Base-by-base conservation (phyloP, 2,329 filamentous ascomycete species). In the Sphaerulina musiva region DNA sequence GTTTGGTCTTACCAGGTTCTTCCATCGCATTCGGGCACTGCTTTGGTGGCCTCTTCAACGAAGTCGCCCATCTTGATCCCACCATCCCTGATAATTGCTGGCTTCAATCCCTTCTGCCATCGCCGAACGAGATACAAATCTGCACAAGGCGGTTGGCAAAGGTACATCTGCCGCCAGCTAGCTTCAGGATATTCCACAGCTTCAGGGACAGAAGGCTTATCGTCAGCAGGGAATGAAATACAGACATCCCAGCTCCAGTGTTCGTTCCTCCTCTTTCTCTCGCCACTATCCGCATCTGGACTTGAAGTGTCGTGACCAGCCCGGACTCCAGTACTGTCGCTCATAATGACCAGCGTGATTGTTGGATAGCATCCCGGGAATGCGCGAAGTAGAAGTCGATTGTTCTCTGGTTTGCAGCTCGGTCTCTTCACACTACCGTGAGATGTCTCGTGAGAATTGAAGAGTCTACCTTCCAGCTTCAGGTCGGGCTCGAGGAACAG, bases 401-500 rank as follows among this genome's bases (percentile, higher is more conserved):
- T 71, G 52, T 70, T 70, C 46, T 65, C 61, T 5, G 69, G 69
- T 49, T 66, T 66, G 23, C 59, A 56, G 26, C 62, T 61, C 2
- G 64, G 64, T 17, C 59, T 59, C 26, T 59, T 59, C 23, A 53
- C 42, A 9, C 20, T 51, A 26, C 48, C 41, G 36, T 44, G 26
- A 31, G 41, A 44, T 32, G 50, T 46, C 20, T 44, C 47, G 44
- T 58, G 62, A 34, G 61, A 55, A 51, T 62, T 55, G 57, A 63
- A 62, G 6, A 60, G 43, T 38, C 62, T 56, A 39, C 58, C 56
- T 59, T 65, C 58, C 36, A 68, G 59, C 3, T 59, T 54, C 66
- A 67, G 68, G 32, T 68, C 59, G n/a, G 69, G 65, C 14, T 63
- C 62, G 41, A 72, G 55, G 59, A 71, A 72, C 8, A 72, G 67